These are phyloP conservation scores for Cystofilobasidium capitatum DNA, from an alignment of 768 basidiomycete genomes.

Conservation along the genomic window DNA sequence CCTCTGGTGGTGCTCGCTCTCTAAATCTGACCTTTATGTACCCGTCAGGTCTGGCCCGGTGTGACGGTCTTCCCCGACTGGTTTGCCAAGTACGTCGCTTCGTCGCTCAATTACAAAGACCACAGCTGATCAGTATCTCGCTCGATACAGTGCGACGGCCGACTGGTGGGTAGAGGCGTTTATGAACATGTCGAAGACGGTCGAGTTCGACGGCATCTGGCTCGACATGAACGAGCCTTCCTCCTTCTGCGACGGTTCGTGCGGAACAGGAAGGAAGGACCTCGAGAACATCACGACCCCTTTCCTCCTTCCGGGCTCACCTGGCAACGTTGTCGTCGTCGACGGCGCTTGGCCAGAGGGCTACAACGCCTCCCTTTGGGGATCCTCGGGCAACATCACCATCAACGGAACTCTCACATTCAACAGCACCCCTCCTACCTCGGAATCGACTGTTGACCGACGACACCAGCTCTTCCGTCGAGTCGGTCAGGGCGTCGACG, in stretches of 20 bases:
- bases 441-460: background rate
- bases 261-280: slow-evolving; percentile 43
- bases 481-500: slow-evolving; percentile 40
- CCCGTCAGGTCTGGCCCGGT: slow-evolving; percentile 58
- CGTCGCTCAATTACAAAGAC: slow-evolving; percentile 14
- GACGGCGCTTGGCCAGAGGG: slow-evolving; percentile 57
- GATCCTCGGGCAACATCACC: slow-evolving; percentile 65
- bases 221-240: slow-evolving; percentile 54
- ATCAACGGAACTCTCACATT: slow-evolving; percentile 40
- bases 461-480: slow-evolving; percentile 11
- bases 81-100: background rate
- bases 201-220: slow-evolving; percentile 62
- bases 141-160: slow-evolving; percentile 45
- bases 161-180: slow-evolving; percentile 56
- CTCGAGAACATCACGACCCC: slow-evolving; percentile 50
- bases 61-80: slow-evolving; percentile 41
- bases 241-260: slow-evolving; percentile 56
- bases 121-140: too few relatives aligned
- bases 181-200: slow-evolving; percentile 34
- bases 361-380: slow-evolving; percentile 54
- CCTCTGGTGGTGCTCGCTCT: slow-evolving; percentile 54
- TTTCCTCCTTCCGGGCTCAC: slow-evolving; percentile 52
- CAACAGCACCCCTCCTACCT: background rate
- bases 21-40: slow-evolving; percentile 41
- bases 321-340: slow-evolving; percentile 46